phyloP scores from a whole-genome alignment of 768 basidiomycete species.

The Zangia roseola region DNA sequence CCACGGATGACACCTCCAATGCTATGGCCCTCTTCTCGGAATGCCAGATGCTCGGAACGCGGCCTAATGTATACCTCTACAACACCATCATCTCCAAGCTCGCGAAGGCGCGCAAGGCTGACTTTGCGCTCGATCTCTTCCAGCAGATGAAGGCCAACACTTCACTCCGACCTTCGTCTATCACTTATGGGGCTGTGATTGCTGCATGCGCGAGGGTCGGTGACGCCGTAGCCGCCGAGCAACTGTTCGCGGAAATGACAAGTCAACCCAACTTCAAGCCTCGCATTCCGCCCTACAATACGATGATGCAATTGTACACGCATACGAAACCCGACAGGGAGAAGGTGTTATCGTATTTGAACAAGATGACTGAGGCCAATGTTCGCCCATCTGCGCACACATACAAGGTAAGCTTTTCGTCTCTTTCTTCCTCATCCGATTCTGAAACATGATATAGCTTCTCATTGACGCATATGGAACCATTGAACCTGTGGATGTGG shows the following conservation, averaged over 20 bases:
- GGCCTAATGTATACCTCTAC: constrained; percentile 85
- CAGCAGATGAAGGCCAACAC: constrained; percentile 70
- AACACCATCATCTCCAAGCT: constrained; percentile 98
- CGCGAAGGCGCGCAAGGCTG: constrained; percentile 91
- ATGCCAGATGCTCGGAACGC: constrained; percentile 62
- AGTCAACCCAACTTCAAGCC: constrained; percentile 72
- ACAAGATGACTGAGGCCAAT: constrained; percentile 55
- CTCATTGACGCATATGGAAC: constrained; percentile 87
- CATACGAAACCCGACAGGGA: constrained; percentile 85
- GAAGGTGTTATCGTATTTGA: constrained; percentile 72
- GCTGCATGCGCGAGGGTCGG: constrained; percentile 93
- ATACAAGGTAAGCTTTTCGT: constrained; percentile 67
- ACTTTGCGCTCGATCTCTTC: constrained; percentile 85
- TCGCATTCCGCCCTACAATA: constrained; percentile 94
- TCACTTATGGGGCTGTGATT: constrained; percentile 95
- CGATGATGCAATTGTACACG: constrained; percentile 97
- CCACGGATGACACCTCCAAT: constrained; percentile 91
- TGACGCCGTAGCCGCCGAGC: constrained; percentile 77
- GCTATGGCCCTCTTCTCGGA: constrained; percentile 85
- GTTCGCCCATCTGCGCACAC: constrained; percentile 86
- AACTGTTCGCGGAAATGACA: constrained; percentile 84
- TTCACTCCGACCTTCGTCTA: constrained; percentile 66
- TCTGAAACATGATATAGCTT: constrained; percentile 44
- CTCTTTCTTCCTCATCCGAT: neutral
- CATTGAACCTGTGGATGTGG: constrained; percentile 77